Evolutionary conservation across 176 grass and related monocot species (phyloP), one percentile per base, ranked within the genome.

Genomic region (Carex kokanica): DNA sequence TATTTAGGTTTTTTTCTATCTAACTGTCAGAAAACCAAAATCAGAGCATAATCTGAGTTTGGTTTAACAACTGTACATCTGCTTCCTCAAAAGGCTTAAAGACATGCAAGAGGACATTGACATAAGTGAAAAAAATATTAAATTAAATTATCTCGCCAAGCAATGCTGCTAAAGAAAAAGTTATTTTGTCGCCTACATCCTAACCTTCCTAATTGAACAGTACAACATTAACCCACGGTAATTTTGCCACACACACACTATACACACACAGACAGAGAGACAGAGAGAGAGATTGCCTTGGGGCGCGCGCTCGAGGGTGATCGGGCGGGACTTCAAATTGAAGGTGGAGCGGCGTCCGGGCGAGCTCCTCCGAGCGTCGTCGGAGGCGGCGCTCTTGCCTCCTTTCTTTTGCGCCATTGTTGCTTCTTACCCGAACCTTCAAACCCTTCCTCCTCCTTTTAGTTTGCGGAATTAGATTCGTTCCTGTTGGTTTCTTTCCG

Each of bases 271-370:
- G n/a, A n/a, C n/a, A n/a, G n/a, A n/a, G n/a, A n/a, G n/a, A n/a
- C 9, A 24, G 41, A 24, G 59, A 27, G 56, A 18, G 31, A 13
- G 41, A 10, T 58, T 82, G 93, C 96, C 96, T 95, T 99, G 58
- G 96, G 96, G n/a, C n/a, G n/a, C n/a, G 59, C 93, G 88, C 89
- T 93, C 91, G 36, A 95, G 96, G 15, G 71, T 74, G 71, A 74
- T 74, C 4, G 71, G 71, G 5, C 71, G 71, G 45, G 53, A 53
- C 45, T 70, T 70, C 62, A 65, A 20, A 70, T 56, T 55, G 43
- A 67, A 70, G 29, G 56, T 63, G 96, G 54, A 99, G 93, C 0
- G 93, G 88, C 23, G 86, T 79, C 80, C 88, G 90, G 13, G 93
- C 78, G 58, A 99, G 88, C 41, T 92, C 93, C n/a, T 99, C 93